Conservation (phyloP, 768 basidiomycete species). For the Mrakia frigida region DNA sequence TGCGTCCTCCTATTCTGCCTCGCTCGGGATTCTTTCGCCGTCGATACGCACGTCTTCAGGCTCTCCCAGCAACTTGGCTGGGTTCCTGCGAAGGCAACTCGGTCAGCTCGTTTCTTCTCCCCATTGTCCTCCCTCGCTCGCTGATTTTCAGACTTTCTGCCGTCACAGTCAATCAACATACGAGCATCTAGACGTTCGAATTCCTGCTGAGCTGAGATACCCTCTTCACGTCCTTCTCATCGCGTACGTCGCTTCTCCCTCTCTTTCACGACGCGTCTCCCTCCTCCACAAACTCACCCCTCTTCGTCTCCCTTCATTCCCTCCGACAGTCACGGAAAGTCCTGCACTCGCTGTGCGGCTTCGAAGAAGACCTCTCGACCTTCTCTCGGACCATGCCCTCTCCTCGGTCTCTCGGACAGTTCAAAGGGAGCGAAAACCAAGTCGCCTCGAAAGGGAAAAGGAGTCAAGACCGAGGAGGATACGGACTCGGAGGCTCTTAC, state of each 20-base stretch:
- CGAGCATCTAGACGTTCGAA: slow-evolving; percentile 31
- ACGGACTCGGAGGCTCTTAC: neutral
- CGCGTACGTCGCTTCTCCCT: slow-evolving; percentile 9
- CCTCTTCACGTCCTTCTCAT: slow-evolving; percentile 28
- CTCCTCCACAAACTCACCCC: neutral
- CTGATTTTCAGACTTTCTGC: neutral
- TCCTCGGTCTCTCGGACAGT: slow-evolving; percentile 15
- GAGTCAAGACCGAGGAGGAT: neutral
- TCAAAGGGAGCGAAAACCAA: neutral
- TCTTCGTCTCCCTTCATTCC: no score
- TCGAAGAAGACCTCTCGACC: slow-evolving; percentile 27
- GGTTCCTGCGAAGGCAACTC: slow-evolving; percentile 26
- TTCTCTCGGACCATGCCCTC: slow-evolving; percentile 23
- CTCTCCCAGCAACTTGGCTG: slow-evolving; percentile 30
- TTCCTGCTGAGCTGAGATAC: slow-evolving; percentile 22
- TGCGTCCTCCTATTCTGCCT: slow-evolving; percentile 32
- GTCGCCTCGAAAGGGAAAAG: neutral
- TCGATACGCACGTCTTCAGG: slow-evolving; percentile 32
- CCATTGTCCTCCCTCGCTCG: neutral
- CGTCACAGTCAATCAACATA: slow-evolving; percentile 15
- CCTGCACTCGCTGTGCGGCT: slow-evolving; percentile 27
- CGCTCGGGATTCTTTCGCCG: slow-evolving; percentile 28
- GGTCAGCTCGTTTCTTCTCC: neutral
- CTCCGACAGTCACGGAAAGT: slow-evolving; percentile 21
- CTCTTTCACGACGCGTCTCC: neutral